A percentile compares a stretch with the other conserved stretches of the same genome.
phyloP scores from a whole-genome alignment of 805 yeast species.

The Yamadazyma paraphyllophila region DNA sequence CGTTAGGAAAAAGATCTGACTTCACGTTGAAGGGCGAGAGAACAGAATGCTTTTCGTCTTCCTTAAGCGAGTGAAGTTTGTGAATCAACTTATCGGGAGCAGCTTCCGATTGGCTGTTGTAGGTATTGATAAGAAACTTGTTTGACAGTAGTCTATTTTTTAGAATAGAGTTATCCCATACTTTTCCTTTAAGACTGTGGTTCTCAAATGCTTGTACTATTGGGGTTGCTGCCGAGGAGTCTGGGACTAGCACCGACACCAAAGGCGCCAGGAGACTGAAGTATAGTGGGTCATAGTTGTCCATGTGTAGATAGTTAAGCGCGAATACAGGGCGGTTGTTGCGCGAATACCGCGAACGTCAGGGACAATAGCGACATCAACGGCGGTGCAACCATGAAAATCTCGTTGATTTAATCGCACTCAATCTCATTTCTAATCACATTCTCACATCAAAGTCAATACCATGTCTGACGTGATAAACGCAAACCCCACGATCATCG shows the following conservation, averaged over 20 bases:
- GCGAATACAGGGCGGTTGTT: neutral
- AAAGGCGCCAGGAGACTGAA: slow-evolving; percentile 39
- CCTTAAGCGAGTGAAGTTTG: neutral
- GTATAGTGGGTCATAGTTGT: slow-evolving; percentile 25
- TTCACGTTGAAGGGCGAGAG: slow-evolving; percentile 36
- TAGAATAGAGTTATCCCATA: slow-evolving; percentile 41
- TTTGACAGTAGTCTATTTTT: slow-evolving; percentile 33
- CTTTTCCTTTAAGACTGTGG: slow-evolving; percentile 13
- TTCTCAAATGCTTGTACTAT: neutral
- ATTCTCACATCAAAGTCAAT: neutral
- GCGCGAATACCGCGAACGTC: no score
- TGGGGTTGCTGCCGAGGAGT: neutral
- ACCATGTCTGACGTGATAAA: slow-evolving; percentile 46
- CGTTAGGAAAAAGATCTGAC: slow-evolving; percentile 30
- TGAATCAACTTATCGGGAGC: neutral
- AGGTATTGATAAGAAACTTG: slow-evolving; percentile 26
- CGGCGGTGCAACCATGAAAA: no score
- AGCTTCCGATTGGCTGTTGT: slow-evolving; percentile 1
- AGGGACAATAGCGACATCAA: no score
- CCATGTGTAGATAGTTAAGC: slow-evolving; percentile 22
- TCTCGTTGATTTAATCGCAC: no score
- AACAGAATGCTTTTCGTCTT: slow-evolving; percentile 22
- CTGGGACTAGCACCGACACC: slow-evolving; percentile 15
- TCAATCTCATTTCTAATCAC: no score
- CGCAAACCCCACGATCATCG: slow-evolving; percentile 86